Base-by-base conservation (phyloP, 306 rosid genomes). In the Malus sylvestris region DNA sequence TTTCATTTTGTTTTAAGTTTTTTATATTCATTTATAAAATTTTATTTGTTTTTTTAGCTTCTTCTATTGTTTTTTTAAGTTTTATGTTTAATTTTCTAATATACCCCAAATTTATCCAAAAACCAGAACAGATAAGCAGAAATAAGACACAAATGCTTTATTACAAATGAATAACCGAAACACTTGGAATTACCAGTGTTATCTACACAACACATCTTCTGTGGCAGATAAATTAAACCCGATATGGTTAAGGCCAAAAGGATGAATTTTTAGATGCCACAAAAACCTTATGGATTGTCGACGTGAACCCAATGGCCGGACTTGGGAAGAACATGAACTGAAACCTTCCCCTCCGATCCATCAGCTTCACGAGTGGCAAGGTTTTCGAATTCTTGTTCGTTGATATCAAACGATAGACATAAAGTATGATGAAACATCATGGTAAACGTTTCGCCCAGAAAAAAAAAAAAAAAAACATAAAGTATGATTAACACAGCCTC, bases 301-400 rank as follows among this genome's bases (percentile, higher is more conserved):
- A 84, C 92, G 76, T 95, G 97, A 90, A 95, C 92, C 99, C 99
- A 95, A 72, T 95, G 99, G 42, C 99, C 97, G 27, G 97, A 86
- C 67, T 89, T 82, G 53, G 99, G 97, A 82, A 95, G 97, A 83
- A 90, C 78, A 69, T 71, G 79, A 68, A 73, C 72, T 4, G 89
- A 88, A 81, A 88, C 84, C 82, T 87, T 88, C 64, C 98, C 97
- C 40, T 52, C 70, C 27, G 86, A 85, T 51, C 65, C 88, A 27
- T 80, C 82, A 83, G 61, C 82, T 83, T 70, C 80, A 44, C 49
- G 74, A 73, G 79, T 74, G 35, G 90, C 80, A 67, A 88, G 83
- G 75, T 81, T 88, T 74, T 89, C 83, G 35, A 33, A 1, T 33
- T 33, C 38, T 30, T 38, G 42, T 38, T 38, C 1, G 42, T 38